Conservation (phyloP, 257 asterid species). For the Jaltomata sinuosa region DNA sequence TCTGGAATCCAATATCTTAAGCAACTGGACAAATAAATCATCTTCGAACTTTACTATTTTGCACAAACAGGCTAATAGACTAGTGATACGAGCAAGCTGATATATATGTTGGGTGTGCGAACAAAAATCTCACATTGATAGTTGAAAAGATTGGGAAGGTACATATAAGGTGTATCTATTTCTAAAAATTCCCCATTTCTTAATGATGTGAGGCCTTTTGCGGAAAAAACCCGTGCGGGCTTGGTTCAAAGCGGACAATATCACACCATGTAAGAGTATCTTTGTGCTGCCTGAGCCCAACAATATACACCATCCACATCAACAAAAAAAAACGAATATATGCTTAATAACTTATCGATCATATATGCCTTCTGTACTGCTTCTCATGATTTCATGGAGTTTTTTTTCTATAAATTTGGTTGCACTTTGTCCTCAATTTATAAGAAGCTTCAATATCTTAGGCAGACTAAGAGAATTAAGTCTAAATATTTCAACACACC, state of each 20-base stretch:
- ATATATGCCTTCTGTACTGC: background rate
- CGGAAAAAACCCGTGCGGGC: too few relatives aligned
- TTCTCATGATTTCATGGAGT: background rate
- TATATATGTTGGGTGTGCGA: too few relatives aligned
- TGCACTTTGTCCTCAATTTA: background rate
- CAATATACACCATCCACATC: background rate
- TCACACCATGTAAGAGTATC: too few relatives aligned
- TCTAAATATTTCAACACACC: background rate
- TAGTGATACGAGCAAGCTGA: background rate
- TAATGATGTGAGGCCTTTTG: too few relatives aligned
- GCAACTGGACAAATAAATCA: background rate
- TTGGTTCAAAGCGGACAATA: too few relatives aligned
- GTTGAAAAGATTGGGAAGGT: too few relatives aligned
- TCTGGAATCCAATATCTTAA: background rate
- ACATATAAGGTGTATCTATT: too few relatives aligned
- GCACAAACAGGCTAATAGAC: background rate
- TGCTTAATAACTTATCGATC: background rate
- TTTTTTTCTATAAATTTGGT: conserved; percentile 11
- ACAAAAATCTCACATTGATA: too few relatives aligned
- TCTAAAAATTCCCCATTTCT: too few relatives aligned
- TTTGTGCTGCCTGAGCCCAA: too few relatives aligned
- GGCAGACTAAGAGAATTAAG: background rate
- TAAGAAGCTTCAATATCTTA: background rate
- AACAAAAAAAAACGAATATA: background rate
- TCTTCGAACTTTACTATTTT: background rate